Evolutionary conservation across 2,329 filamentous ascomycete genomes (phyloP).

Genomic region (Geosmithia flava): DNA sequence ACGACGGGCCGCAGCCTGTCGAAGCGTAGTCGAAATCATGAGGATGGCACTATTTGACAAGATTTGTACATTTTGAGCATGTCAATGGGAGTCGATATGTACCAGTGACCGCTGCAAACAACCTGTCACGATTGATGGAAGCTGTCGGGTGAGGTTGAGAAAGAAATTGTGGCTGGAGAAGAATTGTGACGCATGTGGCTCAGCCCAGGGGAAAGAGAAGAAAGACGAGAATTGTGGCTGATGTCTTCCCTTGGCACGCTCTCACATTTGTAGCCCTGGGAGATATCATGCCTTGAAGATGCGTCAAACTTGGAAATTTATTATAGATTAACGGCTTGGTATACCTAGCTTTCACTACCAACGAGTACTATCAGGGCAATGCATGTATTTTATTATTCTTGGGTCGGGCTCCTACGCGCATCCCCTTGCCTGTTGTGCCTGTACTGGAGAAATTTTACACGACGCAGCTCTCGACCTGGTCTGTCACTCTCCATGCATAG

Average conservation of each 20-base stretch:
- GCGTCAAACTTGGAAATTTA: no score
- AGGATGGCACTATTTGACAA: constrained; percentile 4
- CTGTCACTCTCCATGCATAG: no score
- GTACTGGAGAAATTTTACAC: no score
- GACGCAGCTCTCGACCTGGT: no score
- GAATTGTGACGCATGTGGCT: neutral
- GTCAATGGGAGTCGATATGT: neutral
- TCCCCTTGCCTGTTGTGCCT: no score
- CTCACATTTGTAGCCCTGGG: no score
- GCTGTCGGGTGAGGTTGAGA: neutral
- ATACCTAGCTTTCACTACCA: no score
- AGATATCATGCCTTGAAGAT: no score
- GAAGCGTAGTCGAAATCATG: constrained; percentile 11
- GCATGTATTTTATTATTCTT: no score
- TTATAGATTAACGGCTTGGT: no score
- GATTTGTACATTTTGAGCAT: neutral
- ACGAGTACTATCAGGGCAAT: no score
- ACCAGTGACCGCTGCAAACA: neutral
- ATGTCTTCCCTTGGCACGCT: neutral
- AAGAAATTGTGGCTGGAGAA: neutral
- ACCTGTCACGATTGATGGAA: neutral
- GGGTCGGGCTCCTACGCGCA: no score
- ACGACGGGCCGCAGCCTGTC: constrained; percentile 8
- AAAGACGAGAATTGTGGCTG: neutral
- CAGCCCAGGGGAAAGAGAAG: neutral